Evolutionary conservation across 306 rosid species (phyloP), one percentile per base, ranked within the genome.

Genomic region (Lathyrus tuberosus): DNA sequence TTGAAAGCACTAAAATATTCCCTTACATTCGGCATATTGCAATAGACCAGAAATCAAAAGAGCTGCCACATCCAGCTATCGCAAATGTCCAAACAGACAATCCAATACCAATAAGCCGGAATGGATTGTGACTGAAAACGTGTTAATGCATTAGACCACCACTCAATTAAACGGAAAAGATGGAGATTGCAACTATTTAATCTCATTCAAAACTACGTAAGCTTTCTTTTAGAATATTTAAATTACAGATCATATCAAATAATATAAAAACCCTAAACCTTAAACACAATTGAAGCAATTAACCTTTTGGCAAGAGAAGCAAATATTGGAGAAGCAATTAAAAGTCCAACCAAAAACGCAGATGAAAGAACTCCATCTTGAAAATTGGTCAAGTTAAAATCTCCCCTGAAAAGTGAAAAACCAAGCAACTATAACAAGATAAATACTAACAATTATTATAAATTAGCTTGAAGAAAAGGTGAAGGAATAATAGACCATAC

Each of bases 301-400:
- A 59, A 92, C 98, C 95, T 89, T 80, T 89, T 92, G 60, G 96
- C 88, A 62, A 92, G 80, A 46, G 89, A 83, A 43, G 98, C 98
- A 71, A 92, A 92, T 73, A 92, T 84, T 62, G 96, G 96, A 69
- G 96, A 92, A 59, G 96, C 89, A 72, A 92, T 65, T 42, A 92
- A 85, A 80, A 92, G 98, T 38, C 98, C 98, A 69, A 88, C 96
- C 98, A 92, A 88, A 79, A 92, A 92, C 20, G 96, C 96, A 83
- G 93, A 92, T 51, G 98, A 90, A 46, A 92, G 73, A 67, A 86
- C 72, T n/a, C 98, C 98, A 82, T 92, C 96, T 80, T 92, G 82
- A 74, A 90, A 92, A 78, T 92, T 90, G 77, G 69, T 92, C 86
- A 90, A 86, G 79, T 88, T 78, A 76, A 92, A 92, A 63, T 90